Evolutionary conservation across 2,329 filamentous ascomycete genomes (phyloP).

Genomic region (Exophiala alcalophila): DNA sequence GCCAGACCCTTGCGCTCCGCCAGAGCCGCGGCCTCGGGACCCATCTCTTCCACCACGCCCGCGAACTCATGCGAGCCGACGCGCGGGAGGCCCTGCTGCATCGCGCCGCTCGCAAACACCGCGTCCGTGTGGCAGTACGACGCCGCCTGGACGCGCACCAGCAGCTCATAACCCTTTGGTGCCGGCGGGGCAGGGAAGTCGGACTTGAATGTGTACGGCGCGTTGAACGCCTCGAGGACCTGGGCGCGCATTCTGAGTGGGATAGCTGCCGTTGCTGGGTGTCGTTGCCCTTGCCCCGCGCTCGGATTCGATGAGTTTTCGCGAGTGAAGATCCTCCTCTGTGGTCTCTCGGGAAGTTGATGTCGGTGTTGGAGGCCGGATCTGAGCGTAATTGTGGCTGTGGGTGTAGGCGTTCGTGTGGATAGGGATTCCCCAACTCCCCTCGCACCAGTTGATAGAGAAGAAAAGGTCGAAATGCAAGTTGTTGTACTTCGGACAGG

Average conservation of each 20-base stretch:
- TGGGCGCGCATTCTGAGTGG: slow-evolving; percentile 29
- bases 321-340: too few species aligned
- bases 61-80: slow-evolving; percentile 48
- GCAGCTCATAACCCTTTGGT: slow-evolving; percentile 39
- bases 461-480: too few species aligned
- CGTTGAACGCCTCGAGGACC: slow-evolving; percentile 27
- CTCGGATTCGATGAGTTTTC: too few species aligned
- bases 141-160: slow-evolving; percentile 46
- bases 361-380: too few species aligned
- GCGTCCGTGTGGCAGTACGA: slow-evolving; percentile 49
- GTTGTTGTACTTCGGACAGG: too few species aligned
- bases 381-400: too few species aligned
- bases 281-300: too few species aligned
- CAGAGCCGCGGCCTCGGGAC: slow-evolving; percentile 13
- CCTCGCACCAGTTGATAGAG: too few species aligned
- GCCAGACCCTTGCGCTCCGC: slow-evolving; percentile 13
- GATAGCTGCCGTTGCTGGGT: slow-evolving; percentile 3
- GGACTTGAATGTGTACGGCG: slow-evolving; percentile 26
- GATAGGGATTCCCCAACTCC: too few species aligned
- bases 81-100: slow-evolving; percentile 41
- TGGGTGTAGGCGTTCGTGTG: too few species aligned
- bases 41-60: slow-evolving; percentile 39
- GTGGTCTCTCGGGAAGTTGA: too few species aligned
- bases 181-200: slow-evolving; percentile 40
- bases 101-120: slow-evolving; percentile 38